phyloP scores from a whole-genome alignment of 345 rosid species.

The Gossypium stocksii region DNA sequence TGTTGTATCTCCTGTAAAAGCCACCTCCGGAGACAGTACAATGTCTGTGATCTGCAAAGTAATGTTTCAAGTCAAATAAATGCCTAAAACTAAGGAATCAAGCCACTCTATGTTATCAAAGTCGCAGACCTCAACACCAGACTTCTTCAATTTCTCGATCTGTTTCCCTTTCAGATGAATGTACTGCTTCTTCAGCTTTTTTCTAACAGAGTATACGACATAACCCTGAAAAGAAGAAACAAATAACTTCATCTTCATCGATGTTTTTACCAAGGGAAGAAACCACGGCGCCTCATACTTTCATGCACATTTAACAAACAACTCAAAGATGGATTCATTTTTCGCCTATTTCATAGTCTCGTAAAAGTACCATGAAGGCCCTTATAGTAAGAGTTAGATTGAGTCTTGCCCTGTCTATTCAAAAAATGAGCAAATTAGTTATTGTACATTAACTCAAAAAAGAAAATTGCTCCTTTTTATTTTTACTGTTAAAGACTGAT shows the following conservation, averaged over 20 bases:
- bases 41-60: constrained; percentile 69
- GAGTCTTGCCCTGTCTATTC: too few relatives aligned
- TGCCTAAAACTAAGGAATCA: not conserved
- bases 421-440: too few relatives aligned
- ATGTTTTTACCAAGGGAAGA: not conserved
- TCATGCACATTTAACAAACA: not conserved
- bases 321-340: not conserved
- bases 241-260: constrained; percentile 10
- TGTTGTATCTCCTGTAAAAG: constrained; percentile 94
- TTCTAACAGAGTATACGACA: constrained; percentile 74
- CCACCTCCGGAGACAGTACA: constrained; percentile 86
- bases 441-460: too few relatives aligned
- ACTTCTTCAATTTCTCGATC: constrained; percentile 87
- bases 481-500: too few relatives aligned
- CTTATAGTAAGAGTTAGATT: too few relatives aligned
- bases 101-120: not conserved
- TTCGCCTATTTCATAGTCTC: not conserved
- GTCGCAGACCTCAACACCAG: constrained; percentile 68
- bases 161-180: constrained; percentile 85
- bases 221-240: constrained; percentile 66
- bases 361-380: too few relatives aligned
- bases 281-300: not conserved
- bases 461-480: too few relatives aligned
- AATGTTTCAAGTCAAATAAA: constrained; percentile 19
- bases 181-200: constrained; percentile 87